Conservation (phyloP, 2,329 filamentous ascomycete genomes). For the Sporothrix euskadiensis region DNA sequence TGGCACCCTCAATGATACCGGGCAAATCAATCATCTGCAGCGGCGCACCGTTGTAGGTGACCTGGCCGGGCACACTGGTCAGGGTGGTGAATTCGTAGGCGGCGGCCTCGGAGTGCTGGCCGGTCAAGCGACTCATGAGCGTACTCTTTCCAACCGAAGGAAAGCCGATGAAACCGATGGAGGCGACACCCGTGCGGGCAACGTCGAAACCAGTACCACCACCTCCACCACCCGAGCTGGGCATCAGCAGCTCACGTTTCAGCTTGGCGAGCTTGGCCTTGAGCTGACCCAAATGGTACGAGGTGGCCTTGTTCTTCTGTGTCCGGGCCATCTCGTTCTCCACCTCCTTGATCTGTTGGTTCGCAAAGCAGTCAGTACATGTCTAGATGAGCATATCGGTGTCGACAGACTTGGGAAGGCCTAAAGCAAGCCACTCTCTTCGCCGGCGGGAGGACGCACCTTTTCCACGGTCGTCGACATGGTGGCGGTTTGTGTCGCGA, state of each 20-base stretch:
- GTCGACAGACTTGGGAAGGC: neutral
- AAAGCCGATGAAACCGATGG: conserved; percentile 96
- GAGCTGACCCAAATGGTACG: conserved; percentile 89
- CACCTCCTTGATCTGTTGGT: conserved; percentile 84
- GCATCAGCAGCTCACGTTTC: conserved; percentile 91
- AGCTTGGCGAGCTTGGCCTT: conserved; percentile 98
- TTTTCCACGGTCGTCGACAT: conserved; percentile 99
- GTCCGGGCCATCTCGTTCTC: conserved; percentile 97
- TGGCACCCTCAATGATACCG: conserved; percentile 97
- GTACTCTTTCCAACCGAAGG: conserved; percentile 98
- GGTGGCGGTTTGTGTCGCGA: conserved; percentile 44
- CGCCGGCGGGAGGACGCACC: conserved; percentile 48
- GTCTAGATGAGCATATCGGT: neutral
- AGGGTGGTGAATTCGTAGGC: conserved; percentile 99
- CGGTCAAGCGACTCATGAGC: conserved; percentile 89
- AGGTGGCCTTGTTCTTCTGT: conserved; percentile 96
- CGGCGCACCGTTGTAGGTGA: conserved; percentile 93
- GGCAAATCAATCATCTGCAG: conserved; percentile 98
- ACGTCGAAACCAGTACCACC: conserved; percentile 94
- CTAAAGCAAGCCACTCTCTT: neutral
- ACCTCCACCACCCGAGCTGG: conserved; percentile 74
- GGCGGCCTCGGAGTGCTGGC: conserved; percentile 94
- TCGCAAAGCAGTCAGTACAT: conserved; percentile 24
- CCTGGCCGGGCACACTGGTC: conserved; percentile 94
- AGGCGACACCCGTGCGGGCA: conserved; percentile 93